Percentiles rank a stretch among this genome's conserved stretches.
Evolutionary conservation across 179 eudicot genomes (phyloP).

Genomic region (Camellia oleifera): DNA sequence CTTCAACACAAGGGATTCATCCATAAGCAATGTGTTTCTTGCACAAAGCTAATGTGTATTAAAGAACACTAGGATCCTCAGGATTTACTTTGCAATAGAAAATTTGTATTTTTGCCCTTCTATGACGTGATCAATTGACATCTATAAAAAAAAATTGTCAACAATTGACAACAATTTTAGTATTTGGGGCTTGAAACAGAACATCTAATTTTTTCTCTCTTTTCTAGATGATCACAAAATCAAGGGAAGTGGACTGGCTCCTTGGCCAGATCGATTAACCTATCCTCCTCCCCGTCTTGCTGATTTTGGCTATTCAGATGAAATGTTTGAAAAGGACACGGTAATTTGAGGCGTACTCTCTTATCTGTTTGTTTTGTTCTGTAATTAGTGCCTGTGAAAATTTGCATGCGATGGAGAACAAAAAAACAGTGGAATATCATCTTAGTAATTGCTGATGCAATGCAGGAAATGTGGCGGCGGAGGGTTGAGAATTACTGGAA

Average conservation of each 20-base stretch:
- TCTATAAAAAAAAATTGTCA: not conserved
- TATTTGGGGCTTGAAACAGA: slow-evolving; percentile 4
- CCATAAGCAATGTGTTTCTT: not conserved
- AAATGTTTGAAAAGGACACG: slow-evolving; percentile 81
- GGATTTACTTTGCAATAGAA: not conserved
- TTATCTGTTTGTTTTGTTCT: not conserved
- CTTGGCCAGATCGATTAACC: slow-evolving; percentile 96
- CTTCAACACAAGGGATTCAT: not conserved
- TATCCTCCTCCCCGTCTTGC: slow-evolving; percentile 95
- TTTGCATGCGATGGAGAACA: not conserved
- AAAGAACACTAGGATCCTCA: not conserved
- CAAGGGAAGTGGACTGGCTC: slow-evolving; percentile 82
- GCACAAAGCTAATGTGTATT: not conserved
- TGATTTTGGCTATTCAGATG: slow-evolving; percentile 87
- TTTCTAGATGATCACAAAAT: slow-evolving; percentile 74
- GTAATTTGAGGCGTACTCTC: slow-evolving; percentile 34
- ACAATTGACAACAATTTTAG: not conserved
- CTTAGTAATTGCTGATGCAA: slow-evolving; percentile 12
- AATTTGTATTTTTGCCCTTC: not conserved
- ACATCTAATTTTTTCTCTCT: slow-evolving; percentile 6
- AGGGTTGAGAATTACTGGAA: slow-evolving; percentile 90
- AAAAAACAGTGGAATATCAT: not conserved
- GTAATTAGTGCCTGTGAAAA: not conserved
- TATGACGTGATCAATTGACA: not conserved
- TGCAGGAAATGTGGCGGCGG: slow-evolving; percentile 77